These are phyloP conservation scores for Trametes polyzona DNA, from an alignment of 1,284 basidiomycete genomes.

Conservation along the genomic window DNA sequence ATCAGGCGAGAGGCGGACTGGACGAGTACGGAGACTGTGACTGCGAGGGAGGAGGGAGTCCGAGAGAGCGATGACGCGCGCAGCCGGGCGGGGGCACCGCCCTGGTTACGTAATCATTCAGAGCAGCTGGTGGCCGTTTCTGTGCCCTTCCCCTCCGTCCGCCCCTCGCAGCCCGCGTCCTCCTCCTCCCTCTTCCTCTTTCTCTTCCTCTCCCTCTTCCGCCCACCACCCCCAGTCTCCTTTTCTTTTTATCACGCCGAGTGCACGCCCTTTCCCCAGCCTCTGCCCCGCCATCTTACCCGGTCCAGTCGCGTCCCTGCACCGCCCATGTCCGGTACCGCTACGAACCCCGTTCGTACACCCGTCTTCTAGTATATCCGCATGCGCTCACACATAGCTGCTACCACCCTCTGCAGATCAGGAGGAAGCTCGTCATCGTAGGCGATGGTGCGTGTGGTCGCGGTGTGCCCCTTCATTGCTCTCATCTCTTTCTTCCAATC, in stretches of 20 bases:
- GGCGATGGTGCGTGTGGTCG: conserved; percentile 77
- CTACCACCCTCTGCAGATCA: conserved; percentile 55
- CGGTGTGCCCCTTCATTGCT: conserved; percentile 7
- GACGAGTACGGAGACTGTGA: no score
- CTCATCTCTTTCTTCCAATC: conserved; percentile 21
- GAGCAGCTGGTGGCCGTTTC: conserved; percentile 17
- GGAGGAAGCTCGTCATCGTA: conserved; percentile 91
- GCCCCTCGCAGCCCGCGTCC: neutral
- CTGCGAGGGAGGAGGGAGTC: neutral
- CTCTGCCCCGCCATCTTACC: neutral
- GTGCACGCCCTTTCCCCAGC: neutral
- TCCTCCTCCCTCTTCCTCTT: conserved; percentile 6
- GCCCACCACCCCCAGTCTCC: no score
- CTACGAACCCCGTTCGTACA: conserved; percentile 51
- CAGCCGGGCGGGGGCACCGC: conserved; percentile 18
- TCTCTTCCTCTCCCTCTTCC: conserved; percentile 8
- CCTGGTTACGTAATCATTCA: conserved; percentile 22
- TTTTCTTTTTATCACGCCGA: neutral
- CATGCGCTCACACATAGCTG: no score
- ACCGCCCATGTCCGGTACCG: conserved; percentile 42
- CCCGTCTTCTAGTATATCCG: conserved; percentile 10
- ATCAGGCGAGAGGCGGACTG: no score
- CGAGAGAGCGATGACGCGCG: conserved; percentile 12
- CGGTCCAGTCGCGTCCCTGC: neutral
- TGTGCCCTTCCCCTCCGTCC: conserved; percentile 9